Percentiles rank a stretch among this genome's conserved stretches.
Evolutionary conservation across 2,329 filamentous ascomycete species (phyloP).

Genomic region (Kalmusia sp.): DNA sequence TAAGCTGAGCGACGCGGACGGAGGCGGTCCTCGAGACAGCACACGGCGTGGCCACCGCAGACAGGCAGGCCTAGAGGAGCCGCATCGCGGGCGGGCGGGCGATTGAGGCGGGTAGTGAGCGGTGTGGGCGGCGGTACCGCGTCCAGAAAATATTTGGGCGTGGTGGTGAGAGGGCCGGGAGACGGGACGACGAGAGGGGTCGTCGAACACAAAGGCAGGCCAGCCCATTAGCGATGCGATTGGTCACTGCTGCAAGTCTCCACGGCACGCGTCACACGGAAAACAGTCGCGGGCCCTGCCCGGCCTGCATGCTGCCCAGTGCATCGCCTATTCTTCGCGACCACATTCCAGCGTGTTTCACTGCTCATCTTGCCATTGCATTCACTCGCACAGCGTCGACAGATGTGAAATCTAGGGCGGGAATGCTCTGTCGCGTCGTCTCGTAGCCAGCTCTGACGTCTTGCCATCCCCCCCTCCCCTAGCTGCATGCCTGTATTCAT

Average conservation of each 20-base stretch:
- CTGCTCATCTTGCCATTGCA: slow-evolving; percentile 5
- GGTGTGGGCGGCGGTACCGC: slow-evolving; percentile 13
- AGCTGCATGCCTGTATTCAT: not conserved
- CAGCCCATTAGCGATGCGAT: not conserved
- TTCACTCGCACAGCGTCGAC: not conserved
- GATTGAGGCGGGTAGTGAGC: slow-evolving; percentile 33
- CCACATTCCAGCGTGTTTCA: slow-evolving; percentile 23
- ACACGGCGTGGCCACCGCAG: slow-evolving; percentile 24
- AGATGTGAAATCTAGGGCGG: not conserved
- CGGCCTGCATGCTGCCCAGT: slow-evolving; percentile 11
- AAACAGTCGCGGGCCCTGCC: not conserved
- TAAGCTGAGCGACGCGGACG: slow-evolving; percentile 18
- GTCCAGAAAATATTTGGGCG: slow-evolving; percentile 16
- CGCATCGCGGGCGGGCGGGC: slow-evolving; percentile 35
- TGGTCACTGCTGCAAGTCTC: not conserved
- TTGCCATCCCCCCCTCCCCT: not conserved
- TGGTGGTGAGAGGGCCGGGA: slow-evolving; percentile 7
- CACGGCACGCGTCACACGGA: not conserved
- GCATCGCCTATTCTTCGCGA: slow-evolving; percentile 4
- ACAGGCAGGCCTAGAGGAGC: slow-evolving; percentile 23
- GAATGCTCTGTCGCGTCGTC: not conserved
- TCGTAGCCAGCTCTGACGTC: slow-evolving; percentile 2
- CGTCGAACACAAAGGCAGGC: not conserved
- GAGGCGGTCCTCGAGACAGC: slow-evolving; percentile 14
- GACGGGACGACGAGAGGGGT: slow-evolving; percentile 8